Evolutionary conservation across 495 filamentous ascomycete genomes (phyloP), one percentile per base, ranked within the genome.

Genomic region (Podospora anserina): DNA sequence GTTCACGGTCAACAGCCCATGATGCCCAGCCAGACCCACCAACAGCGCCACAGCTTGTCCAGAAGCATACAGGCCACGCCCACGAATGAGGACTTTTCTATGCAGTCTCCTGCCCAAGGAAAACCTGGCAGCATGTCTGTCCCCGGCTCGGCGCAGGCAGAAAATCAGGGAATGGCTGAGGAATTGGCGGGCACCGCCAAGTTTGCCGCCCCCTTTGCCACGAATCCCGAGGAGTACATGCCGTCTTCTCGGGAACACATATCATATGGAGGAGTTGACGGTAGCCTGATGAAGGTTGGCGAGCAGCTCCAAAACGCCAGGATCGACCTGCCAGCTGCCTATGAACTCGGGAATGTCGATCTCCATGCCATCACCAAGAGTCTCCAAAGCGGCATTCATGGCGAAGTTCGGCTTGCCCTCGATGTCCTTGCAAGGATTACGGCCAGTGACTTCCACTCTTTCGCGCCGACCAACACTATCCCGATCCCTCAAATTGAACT

Each of bases 331-430:
- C 95, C 95, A 3, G 77, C 80, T 0, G 84, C 91, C n/a, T 79
- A 82, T 4, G 94, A 99, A 71, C 81, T 97, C 32, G 95, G 95
- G 13, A 81, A 91, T 18, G 89, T 99, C 65, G 94, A 99, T 73
- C 89, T 97, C 30, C 91, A 92, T 70, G 92, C 94, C n/a, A 83
- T 99, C 55, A 96, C 88, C 1, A 91, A 92, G 84, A 91, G 92
- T 73, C 82, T 99, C n/a, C 92, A 96, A 69, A 96, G 91, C 67
- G 95, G 94, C 3, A 91, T 99, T 63, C 87, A 92, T 72, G 88
- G 88, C 15, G 95, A 99, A 76, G 88, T 97, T 28, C 89, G 93
- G 11, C 79, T 96, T 71, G 94, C 95, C 15, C 80, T 99, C 62
- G 95, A 97, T 78, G 91, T 89, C 1, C 84, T 99, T 7, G 88